These are phyloP conservation scores for Aspergillus nidulans DNA, from an alignment of 495 filamentous ascomycete species.

Conservation along the genomic window DNA sequence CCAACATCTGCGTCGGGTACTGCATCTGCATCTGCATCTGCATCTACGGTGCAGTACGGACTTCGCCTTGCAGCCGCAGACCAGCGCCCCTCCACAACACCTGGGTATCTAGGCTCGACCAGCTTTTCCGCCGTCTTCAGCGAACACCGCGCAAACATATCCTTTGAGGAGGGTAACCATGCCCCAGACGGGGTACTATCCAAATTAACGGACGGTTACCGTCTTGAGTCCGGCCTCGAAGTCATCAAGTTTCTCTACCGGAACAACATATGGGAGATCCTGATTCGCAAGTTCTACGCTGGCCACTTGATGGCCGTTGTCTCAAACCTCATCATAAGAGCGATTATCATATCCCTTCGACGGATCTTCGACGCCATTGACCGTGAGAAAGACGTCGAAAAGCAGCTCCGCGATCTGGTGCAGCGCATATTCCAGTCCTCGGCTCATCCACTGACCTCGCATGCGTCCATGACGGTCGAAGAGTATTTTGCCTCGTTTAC, in stretches of 20 bases:
- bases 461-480: constrained; percentile 28
- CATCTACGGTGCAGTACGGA: constrained; percentile 10
- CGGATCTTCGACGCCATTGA: constrained; percentile 25
- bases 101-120: constrained; percentile 48
- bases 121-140: constrained; percentile 46
- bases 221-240: constrained; percentile 38
- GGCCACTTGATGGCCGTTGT: constrained; percentile 20
- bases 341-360: constrained; percentile 26
- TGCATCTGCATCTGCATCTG: constrained; percentile 15
- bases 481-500: constrained; percentile 43
- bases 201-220: constrained; percentile 26
- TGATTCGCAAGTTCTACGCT: constrained; percentile 27
- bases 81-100: constrained; percentile 20
- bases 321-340: constrained; percentile 22
- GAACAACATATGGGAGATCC: constrained; percentile 17
- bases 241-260: constrained; percentile 41
- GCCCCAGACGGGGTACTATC: constrained; percentile 26
- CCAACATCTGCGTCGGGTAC: constrained; percentile 13
- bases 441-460: constrained; percentile 23
- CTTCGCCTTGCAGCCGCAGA: constrained; percentile 24
- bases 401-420: constrained; percentile 27
- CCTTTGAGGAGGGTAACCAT: constrained; percentile 33
- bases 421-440: constrained; percentile 33
- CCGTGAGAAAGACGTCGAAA: constrained; percentile 17
- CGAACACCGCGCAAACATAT: constrained; percentile 36